Percentiles rank a stretch among this genome's conserved stretches.
Conservation (phyloP, 1,284 basidiomycete genomes). For the Ceratobasidium sp. region DNA sequence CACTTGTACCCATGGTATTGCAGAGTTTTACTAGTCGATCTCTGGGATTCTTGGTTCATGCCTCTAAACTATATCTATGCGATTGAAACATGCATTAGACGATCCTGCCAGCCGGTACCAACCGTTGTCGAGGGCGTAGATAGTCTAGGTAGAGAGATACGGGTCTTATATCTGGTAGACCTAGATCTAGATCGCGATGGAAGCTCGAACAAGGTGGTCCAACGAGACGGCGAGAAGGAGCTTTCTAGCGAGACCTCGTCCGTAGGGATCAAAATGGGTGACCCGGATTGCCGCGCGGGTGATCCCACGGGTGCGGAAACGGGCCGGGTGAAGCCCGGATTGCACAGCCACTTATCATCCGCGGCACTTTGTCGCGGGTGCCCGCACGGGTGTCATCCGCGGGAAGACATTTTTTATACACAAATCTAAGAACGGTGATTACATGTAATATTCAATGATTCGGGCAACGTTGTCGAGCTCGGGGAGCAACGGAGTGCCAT, state of each 20-base stretch:
- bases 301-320: no score
- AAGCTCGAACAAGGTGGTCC: constrained; percentile 33
- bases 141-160: neutral
- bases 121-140: neutral
- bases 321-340: constrained; percentile 27
- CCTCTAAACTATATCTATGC: no score
- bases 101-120: neutral
- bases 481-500: neutral
- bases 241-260: no score
- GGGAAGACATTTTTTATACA: neutral
- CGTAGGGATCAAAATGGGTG: constrained; percentile 27
- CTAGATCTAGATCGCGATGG: constrained; percentile 40
- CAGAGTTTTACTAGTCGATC: no score
- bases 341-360: constrained; percentile 5
- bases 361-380: neutral
- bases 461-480: neutral
- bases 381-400: neutral
- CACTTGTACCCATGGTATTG: no score
- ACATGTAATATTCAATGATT: neutral
- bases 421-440: neutral
- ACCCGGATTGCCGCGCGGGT: no score
- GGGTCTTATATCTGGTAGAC: constrained; percentile 3
- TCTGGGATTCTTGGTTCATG: no score
- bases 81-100: no score
- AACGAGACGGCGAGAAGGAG: constrained; percentile 26